Conservation (phyloP, 108 stramenopile species). For the Pelagomonas calceolata region DNA sequence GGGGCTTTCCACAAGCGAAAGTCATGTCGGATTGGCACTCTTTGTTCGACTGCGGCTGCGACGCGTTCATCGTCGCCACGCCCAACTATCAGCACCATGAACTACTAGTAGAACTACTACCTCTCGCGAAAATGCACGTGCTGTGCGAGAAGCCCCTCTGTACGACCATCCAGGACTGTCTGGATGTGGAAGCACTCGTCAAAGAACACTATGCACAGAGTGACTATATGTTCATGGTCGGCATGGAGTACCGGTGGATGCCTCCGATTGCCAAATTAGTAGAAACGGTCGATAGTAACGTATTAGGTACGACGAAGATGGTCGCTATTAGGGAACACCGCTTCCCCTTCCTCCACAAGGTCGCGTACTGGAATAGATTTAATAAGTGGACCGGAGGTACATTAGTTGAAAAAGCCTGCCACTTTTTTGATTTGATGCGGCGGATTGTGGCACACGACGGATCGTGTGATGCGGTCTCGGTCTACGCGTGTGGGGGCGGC, state of each 20-base stretch:
- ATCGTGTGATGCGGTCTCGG: background rate
- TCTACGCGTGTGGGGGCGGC: background rate
- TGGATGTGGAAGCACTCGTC: background rate
- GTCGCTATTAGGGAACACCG: background rate
- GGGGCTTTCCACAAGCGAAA: too few relatives aligned
- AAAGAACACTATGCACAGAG: background rate
- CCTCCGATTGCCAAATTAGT: background rate
- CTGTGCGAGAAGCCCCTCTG: conserved; percentile 2
- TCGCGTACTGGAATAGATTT: background rate
- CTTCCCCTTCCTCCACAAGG: conserved; percentile 2
- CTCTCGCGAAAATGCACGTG: background rate
- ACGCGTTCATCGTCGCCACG: background rate
- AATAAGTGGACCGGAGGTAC: background rate
- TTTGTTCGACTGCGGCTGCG: background rate
- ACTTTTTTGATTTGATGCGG: conserved; percentile 2
- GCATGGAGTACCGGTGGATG: conserved; percentile 4
- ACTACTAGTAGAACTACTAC: background rate
- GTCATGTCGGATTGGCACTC: too few relatives aligned
- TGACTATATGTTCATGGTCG: background rate
- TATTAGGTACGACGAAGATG: background rate
- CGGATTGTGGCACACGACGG: background rate
- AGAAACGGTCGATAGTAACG: background rate
- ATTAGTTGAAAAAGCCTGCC: background rate
- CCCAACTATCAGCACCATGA: background rate
- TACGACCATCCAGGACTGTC: background rate